Evolutionary conservation across 192 early-diverging fungal species (phyloP).

Genomic region (Gryganskiella cystojenkinii): DNA sequence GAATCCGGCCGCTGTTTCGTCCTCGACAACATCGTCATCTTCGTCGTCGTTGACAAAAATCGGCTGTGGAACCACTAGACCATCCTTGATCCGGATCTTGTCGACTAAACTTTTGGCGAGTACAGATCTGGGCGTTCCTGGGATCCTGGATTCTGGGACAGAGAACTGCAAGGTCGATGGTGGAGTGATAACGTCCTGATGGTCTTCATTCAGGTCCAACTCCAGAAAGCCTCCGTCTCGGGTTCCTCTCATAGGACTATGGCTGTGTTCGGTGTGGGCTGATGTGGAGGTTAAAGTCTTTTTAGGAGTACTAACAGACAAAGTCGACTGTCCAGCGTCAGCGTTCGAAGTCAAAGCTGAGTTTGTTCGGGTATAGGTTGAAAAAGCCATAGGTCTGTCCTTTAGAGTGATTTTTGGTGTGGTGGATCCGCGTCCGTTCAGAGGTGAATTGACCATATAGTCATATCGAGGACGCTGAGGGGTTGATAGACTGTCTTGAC

Average conservation of each 20-base stretch:
- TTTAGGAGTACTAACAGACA: neutral
- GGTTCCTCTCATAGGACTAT: neutral
- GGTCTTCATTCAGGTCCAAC: conserved; percentile 16
- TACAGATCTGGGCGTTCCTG: conserved; percentile 24
- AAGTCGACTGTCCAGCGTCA: neutral
- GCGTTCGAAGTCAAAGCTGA: neutral
- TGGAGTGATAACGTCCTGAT: conserved; percentile 35
- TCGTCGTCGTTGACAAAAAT: conserved; percentile 39
- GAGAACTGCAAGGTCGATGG: conserved; percentile 33
- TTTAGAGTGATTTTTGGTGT: conserved; percentile 18
- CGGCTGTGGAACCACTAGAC: conserved; percentile 37
- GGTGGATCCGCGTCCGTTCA: conserved; percentile 16
- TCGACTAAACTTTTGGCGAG: conserved; percentile 36
- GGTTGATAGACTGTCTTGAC: too few species aligned
- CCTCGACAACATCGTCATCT: conserved; percentile 5
- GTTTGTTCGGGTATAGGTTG: conserved; percentile 8
- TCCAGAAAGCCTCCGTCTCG: conserved; percentile 16
- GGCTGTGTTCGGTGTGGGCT: neutral
- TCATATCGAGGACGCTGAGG: too few species aligned
- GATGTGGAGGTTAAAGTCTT: neutral
- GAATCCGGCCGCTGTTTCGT: neutral
- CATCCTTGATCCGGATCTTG: conserved; percentile 33
- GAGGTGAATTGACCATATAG: neutral
- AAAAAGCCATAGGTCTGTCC: conserved; percentile 18
- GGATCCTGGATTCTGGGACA: conserved; percentile 20